These are phyloP conservation scores for Yamadazyma phyllophila DNA, from an alignment of 805 yeast species.

Conservation along the genomic window DNA sequence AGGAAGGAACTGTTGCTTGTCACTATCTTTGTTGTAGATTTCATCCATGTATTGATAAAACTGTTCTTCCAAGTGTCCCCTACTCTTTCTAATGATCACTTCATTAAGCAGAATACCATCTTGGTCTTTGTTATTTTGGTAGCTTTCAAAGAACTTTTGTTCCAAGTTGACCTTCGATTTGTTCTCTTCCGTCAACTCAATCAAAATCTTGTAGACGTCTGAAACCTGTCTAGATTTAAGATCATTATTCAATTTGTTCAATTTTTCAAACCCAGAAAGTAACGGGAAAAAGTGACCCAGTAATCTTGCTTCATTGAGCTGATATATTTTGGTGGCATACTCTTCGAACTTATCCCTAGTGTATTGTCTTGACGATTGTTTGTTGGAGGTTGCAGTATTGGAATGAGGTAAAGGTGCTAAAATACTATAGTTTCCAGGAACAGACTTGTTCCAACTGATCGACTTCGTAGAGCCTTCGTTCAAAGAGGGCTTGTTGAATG, in stretches of 20 bases:
- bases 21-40: conserved; percentile 56
- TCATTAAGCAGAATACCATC: conserved; percentile 34
- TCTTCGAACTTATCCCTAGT: conserved; percentile 63
- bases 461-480: conserved; percentile 15
- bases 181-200: conserved; percentile 42
- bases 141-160: conserved; percentile 27
- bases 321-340: conserved; percentile 69
- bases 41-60: conserved; percentile 73
- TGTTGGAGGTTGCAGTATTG: conserved; percentile 3
- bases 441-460: conserved; percentile 34
- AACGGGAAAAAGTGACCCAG: conserved; percentile 51
- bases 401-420: conserved; percentile 28
- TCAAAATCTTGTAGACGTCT: conserved; percentile 72
- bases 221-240: conserved; percentile 66
- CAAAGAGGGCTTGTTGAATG: not conserved
- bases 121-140: conserved; percentile 15
- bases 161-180: conserved; percentile 32
- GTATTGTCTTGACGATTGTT: conserved; percentile 26
- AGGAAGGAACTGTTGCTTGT: conserved; percentile 44
- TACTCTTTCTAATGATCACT: conserved; percentile 53
- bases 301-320: conserved; percentile 69
- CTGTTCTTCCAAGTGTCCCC: conserved; percentile 66
- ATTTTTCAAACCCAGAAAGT: conserved; percentile 56
- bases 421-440: conserved; percentile 31
- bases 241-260: conserved; percentile 58